Evolutionary conservation across 441 rosid species (phyloP), one percentile per base, ranked within the genome.

Genomic region (Cnidoscolus chayamansa): DNA sequence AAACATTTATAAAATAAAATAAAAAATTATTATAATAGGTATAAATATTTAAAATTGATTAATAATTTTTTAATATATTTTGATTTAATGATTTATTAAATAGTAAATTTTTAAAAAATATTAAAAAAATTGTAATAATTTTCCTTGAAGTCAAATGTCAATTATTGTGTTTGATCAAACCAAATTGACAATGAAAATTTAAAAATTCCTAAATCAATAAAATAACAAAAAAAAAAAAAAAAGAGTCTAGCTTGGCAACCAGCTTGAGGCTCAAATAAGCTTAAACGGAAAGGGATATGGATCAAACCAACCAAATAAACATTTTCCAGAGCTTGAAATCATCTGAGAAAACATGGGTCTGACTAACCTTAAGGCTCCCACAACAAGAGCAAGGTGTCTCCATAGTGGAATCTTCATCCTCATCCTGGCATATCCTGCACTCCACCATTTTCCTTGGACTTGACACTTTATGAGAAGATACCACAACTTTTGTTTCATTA

Each of bases 371-470:
- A 82, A 94, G 82, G 86, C 97, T 94, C 61, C 98, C 98, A 50
- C 84, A 84, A 70, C 98, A 94, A 67, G 97, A 88, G 77, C 98
- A 94, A 56, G 98, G 98, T 6, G 88, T 82, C 82, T 94, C 98
- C 98, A 94, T 94, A 54, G 88, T 92, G 1, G 89, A 86, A 80
- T 89, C 96, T 63, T 72, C 82, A 73, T 90, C 98, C 40, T 94
- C 97, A 32, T 92, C 98, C 76, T 90, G 98, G 83, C 98, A 94
- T 63, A 94, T 92, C 85, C 94, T 88, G 72, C 98, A 94, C 65
- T 89, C 89, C 17, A 85, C 98, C 78, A 94, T 73, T 79, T 85
- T 85, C 69, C 82, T 63, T 0, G 80, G 81, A 59, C 81, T 75
- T 4, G 79, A 83, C 48, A 82, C 50, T 74, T 74, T 80, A 53